Evolutionary conservation across 345 rosid species (phyloP), one percentile per base, ranked within the genome.

Genomic region (Barbarea vulgaris): DNA sequence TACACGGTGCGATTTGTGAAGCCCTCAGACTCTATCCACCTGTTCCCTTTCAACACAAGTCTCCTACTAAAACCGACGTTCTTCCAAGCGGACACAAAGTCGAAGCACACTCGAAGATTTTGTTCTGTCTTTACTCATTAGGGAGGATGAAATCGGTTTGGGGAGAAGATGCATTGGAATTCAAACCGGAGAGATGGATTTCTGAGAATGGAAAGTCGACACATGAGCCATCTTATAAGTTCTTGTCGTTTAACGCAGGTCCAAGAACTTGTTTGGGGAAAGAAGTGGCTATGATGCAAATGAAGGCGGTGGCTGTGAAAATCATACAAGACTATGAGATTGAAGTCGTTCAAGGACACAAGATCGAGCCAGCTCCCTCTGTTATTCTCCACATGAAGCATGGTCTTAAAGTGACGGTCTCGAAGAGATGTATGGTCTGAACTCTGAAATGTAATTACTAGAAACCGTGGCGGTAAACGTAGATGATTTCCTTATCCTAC

Each of bases 261-360:
- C 93, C 93, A 3, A 85, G 88, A 69, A 84, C 86, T 66, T 87
- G 91, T 64, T 5, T 87, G 0, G 93, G 93, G 21, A 87, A 85
- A 70, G 87, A 85, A 67, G 68, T 88, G 25, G 88, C 89, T 22
- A 77, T 88, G 72, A 67, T 42, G 24, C 86, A 85, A 53, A 81
- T 90, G 89, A 90, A 90, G 76, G 18, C 77, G 15, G 87, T 87
- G 9, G 58, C 84, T 12, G 63, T 77, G 37, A 50, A 50, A 64
- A 53, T 90, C 1, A 36, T 90, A 12, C 77, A 76, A 28, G 82
- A 78, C 73, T 90, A 82, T 63, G 28, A 85, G 4, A 44, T 85
- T 54, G 46, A 76, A 7, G 71, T 84, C 3, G 80, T 83, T 59
- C 81, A 85, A 78, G 86, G 82, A 3, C 82, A 77, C 2, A 52